These are phyloP conservation scores for Diaporthe ampelina DNA, from an alignment of 2,329 filamentous ascomycete genomes.

Conservation along the genomic window DNA sequence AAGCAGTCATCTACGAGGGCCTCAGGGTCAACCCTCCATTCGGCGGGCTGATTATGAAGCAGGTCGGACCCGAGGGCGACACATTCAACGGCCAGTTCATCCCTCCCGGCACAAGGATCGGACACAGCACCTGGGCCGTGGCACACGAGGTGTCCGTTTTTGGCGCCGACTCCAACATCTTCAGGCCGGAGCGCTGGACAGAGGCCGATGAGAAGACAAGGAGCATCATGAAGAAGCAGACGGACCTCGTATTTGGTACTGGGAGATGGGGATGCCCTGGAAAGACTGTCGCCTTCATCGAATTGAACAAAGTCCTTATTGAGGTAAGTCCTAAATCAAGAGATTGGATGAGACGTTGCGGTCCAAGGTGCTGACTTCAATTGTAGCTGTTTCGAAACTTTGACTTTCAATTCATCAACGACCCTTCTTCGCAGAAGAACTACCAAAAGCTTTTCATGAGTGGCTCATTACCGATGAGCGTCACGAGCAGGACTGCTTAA, in stretches of 20 bases:
- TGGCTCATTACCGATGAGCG: conserved; percentile 27
- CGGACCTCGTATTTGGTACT: conserved; percentile 34
- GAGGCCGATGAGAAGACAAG: conserved; percentile 39
- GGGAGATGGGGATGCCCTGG: conserved; percentile 36
- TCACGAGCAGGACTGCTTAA: conserved; percentile 10
- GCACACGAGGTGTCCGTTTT: conserved; percentile 41
- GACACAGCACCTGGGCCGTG: conserved; percentile 42
- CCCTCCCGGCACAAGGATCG: conserved; percentile 42
- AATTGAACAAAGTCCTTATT: conserved; percentile 34
- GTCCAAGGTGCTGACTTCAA: background rate
- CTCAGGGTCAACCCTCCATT: conserved; percentile 44
- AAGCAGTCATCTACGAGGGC: conserved; percentile 45
- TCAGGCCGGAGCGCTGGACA: conserved; percentile 43
- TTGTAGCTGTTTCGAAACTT: conserved; percentile 31
- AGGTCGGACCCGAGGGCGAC: conserved; percentile 39
- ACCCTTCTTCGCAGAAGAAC: conserved; percentile 14
- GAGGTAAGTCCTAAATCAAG: conserved; percentile 13
- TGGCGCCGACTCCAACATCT: conserved; percentile 37
- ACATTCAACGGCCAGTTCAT: conserved; percentile 41
- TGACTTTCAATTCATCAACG: background rate
- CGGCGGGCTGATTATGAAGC: conserved; percentile 41
- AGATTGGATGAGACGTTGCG: background rate
- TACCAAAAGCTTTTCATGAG: conserved; percentile 9
- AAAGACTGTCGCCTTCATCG: conserved; percentile 27
- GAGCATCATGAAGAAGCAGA: conserved; percentile 26